Conservation (phyloP, 345 rosid genomes). For the Mallotus nudiflorus region DNA sequence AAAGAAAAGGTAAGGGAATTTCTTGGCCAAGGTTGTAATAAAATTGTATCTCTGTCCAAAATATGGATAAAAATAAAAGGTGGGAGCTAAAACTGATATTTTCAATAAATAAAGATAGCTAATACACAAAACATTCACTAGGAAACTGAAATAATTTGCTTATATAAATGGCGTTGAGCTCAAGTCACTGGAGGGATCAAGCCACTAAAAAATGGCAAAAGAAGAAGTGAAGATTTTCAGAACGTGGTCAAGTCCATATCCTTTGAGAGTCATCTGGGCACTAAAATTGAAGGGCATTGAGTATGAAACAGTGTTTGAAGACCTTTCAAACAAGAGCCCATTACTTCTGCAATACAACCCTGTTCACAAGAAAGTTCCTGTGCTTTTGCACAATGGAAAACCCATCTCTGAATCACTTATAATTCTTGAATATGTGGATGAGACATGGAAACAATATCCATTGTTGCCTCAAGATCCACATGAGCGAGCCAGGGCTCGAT, state of each 20-base stretch:
- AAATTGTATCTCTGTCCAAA: too few species aligned
- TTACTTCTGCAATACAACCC: background rate
- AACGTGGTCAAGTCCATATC: constrained; percentile 11
- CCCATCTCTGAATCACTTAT: background rate
- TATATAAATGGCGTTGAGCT: too few species aligned
- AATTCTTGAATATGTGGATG: constrained; percentile 2
- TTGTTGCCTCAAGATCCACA: constrained; percentile 2
- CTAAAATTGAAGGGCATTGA: constrained; percentile 8
- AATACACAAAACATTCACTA: too few species aligned
- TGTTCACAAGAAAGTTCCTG: background rate
- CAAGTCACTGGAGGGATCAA: background rate
- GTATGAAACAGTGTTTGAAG: constrained; percentile 1
- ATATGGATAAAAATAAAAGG: too few species aligned
- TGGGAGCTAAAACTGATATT: too few species aligned
- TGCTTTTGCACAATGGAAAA: constrained; percentile 6
- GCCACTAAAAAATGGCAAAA: background rate
- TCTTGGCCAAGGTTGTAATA: too few species aligned
- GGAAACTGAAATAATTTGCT: too few species aligned
- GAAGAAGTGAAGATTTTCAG: background rate
- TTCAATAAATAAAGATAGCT: too few species aligned
- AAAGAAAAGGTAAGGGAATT: too few species aligned
- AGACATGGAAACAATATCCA: constrained; percentile 9
- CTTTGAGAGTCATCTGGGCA: constrained; percentile 9
- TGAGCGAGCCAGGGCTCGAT: constrained; percentile 1
- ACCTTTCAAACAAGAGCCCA: background rate